Conservation (phyloP, 345 rosid genomes). For the Acer yangbiense region DNA sequence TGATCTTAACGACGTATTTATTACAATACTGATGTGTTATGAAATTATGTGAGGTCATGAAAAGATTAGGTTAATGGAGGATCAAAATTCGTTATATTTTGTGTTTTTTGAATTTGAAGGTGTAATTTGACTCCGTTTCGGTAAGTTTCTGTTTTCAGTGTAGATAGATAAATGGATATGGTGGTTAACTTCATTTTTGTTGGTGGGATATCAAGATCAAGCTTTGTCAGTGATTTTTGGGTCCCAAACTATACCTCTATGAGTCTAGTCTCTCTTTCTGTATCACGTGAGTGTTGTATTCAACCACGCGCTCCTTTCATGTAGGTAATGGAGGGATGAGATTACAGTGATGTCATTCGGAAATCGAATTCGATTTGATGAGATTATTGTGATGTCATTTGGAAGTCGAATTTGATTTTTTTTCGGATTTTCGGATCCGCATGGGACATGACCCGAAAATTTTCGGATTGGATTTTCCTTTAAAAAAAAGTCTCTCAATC, state of each 20-base stretch:
- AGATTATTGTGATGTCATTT: no score
- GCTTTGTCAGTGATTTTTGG: constrained; percentile 24
- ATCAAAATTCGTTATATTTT: neutral
- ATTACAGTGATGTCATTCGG: no score
- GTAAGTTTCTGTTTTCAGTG: neutral
- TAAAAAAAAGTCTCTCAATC: no score
- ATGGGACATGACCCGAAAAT: no score
- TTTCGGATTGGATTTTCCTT: no score
- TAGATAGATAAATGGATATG: neutral
- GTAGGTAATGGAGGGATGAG: constrained; percentile 10
- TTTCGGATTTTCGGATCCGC: no score
- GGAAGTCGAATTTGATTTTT: no score
- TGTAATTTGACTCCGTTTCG: neutral
- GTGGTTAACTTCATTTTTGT: constrained; percentile 17
- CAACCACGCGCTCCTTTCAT: constrained; percentile 27
- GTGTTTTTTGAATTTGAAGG: neutral
- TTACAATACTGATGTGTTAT: no score
- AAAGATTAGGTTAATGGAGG: no score
- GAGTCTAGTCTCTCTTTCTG: neutral
- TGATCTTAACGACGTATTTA: no score
- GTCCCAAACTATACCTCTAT: constrained; percentile 5
- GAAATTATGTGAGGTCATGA: no score
- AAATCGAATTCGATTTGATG: no score
- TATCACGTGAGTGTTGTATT: constrained; percentile 24
- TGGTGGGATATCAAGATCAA: constrained; percentile 43